Evolutionary conservation across 768 basidiomycete species (phyloP).

Genomic region (Auricularia sp.): DNA sequence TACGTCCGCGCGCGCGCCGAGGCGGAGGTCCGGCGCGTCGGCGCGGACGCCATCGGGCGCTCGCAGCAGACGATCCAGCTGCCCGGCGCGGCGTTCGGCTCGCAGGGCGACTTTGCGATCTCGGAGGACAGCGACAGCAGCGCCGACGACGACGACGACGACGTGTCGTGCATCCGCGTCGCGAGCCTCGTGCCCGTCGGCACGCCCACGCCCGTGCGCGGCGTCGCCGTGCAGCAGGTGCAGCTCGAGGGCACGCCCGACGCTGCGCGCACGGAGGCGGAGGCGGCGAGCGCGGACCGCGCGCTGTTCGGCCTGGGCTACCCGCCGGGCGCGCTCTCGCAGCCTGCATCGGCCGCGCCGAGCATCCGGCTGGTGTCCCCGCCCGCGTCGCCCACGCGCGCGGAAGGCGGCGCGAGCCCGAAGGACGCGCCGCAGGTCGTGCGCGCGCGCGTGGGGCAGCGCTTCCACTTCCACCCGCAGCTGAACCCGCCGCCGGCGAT

Average conservation of each 20-base stretch:
- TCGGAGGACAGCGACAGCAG: background rate
- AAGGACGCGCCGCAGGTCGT: background rate
- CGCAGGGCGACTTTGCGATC: background rate
- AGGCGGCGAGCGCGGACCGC: background rate
- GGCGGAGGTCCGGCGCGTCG: background rate
- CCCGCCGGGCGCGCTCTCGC: background rate
- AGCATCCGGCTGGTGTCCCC: background rate
- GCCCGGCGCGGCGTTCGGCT: background rate
- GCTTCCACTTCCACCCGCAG: background rate
- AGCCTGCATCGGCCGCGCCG: background rate
- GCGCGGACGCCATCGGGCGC: background rate
- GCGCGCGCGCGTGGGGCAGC: background rate
- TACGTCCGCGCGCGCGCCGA: background rate
- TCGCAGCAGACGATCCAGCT: background rate
- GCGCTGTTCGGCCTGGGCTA: background rate
- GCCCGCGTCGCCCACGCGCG: background rate
- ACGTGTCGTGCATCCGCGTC: background rate
- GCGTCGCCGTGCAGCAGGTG: background rate
- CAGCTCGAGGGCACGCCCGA: background rate
- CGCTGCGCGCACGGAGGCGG: background rate
- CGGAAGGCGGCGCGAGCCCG: background rate
- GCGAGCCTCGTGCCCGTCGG: background rate
- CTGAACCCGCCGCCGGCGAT: background rate
- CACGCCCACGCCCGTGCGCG: background rate
- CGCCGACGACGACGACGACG: background rate